Evolutionary conservation across 192 early-diverging fungal genomes (phyloP).

Genomic region (Coemansia sp.): DNA sequence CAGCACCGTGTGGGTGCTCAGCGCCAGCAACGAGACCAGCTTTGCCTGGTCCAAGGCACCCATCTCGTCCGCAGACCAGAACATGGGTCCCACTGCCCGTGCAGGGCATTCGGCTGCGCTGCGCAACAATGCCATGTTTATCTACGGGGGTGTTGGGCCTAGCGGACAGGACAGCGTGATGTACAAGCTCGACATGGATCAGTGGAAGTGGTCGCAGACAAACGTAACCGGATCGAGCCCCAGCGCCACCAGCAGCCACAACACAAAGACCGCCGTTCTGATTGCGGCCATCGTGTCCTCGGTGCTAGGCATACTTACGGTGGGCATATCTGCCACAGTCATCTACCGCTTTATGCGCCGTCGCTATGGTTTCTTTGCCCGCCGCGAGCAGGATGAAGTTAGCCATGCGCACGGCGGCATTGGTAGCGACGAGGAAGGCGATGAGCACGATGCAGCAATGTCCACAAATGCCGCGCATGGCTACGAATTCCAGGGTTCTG

Average conservation of each 20-base stretch:
- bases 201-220: slow-evolving; percentile 64
- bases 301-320: slow-evolving; percentile 45
- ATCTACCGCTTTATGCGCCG: slow-evolving; percentile 46
- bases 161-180: slow-evolving; percentile 60
- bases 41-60: slow-evolving; percentile 54
- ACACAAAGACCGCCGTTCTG: slow-evolving; percentile 46
- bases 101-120: slow-evolving; percentile 68
- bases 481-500: neutral
- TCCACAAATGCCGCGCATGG: neutral
- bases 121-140: slow-evolving; percentile 60
- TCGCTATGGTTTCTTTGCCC: slow-evolving; percentile 11
- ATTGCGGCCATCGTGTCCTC: slow-evolving; percentile 54
- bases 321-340: slow-evolving; percentile 49
- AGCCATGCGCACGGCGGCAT: neutral
- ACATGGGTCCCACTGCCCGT: slow-evolving; percentile 54
- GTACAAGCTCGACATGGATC: slow-evolving; percentile 62
- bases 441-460: neutral
- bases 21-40: slow-evolving; percentile 9
- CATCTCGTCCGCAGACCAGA: slow-evolving; percentile 22
- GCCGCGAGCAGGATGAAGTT: neutral
- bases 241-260: slow-evolving; percentile 15
- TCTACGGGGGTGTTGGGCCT: slow-evolving; percentile 67
- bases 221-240: slow-evolving; percentile 26
- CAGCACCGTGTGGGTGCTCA: slow-evolving; percentile 56
- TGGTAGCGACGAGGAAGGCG: neutral